These are phyloP conservation scores for Fusarium odoratissimum DNA, from an alignment of 2,329 filamentous ascomycete species.

Conservation along the genomic window DNA sequence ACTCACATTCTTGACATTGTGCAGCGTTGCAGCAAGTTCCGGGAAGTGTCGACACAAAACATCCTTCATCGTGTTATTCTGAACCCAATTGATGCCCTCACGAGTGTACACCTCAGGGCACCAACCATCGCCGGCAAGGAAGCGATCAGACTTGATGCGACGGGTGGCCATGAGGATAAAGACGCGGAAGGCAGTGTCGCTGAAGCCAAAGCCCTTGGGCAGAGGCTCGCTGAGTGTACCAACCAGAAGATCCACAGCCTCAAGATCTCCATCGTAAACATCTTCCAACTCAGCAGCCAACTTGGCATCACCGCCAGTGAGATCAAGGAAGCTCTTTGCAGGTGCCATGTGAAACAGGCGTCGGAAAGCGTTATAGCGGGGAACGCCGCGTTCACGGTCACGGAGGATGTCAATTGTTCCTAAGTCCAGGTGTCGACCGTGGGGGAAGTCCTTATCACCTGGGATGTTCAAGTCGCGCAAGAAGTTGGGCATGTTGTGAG, in stretches of 20 bases:
- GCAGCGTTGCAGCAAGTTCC: constrained; percentile 16
- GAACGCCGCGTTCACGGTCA: constrained; percentile 25
- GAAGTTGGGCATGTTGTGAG: constrained; percentile 29
- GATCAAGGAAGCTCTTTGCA: constrained; percentile 8
- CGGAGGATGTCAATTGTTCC: constrained; percentile 29
- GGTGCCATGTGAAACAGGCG: constrained; percentile 23
- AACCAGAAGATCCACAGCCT: constrained; percentile 10
- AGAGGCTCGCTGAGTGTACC: constrained; percentile 25
- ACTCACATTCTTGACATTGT: constrained; percentile 19
- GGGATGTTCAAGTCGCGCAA: constrained; percentile 11
- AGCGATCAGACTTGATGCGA: constrained; percentile 26
- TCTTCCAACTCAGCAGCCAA: constrained; percentile 15
- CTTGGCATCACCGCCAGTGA: constrained; percentile 15
- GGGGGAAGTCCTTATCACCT: constrained; percentile 6
- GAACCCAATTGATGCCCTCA: constrained; percentile 27
- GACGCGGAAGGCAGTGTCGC: constrained; percentile 23
- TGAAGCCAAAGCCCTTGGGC: constrained; percentile 17
- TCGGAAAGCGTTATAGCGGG: constrained; percentile 27
- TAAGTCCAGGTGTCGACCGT: constrained; percentile 18
- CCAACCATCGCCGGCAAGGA: constrained; percentile 25
- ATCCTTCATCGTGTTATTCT: constrained; percentile 30
- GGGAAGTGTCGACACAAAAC: constrained; percentile 27
- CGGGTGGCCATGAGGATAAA: constrained; percentile 29
- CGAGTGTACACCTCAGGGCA: constrained; percentile 28
- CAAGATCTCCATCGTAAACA: constrained; percentile 6